Evolutionary conservation across 495 filamentous ascomycete genomes (phyloP).

Genomic region (Trichoderma orchidacearum): DNA sequence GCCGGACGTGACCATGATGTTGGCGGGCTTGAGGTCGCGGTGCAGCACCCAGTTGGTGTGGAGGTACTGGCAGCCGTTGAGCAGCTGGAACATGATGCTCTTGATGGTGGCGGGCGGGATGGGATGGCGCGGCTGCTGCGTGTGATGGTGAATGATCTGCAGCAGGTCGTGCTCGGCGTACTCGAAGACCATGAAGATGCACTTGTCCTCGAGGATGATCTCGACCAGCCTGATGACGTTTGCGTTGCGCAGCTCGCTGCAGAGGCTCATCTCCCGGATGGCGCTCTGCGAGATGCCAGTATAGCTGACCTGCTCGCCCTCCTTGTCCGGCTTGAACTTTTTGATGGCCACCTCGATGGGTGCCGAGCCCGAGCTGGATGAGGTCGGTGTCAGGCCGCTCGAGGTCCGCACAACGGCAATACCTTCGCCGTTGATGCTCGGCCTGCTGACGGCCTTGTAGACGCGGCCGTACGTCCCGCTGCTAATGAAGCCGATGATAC

Average conservation of each 20-base stretch:
- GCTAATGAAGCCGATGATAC: constrained; percentile 94
- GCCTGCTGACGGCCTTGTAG: constrained; percentile 78
- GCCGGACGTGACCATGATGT: constrained; percentile 90
- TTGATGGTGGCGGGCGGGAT: constrained; percentile 84
- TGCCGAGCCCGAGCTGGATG: constrained; percentile 12
- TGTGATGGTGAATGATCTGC: constrained; percentile 97
- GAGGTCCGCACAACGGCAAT: background rate
- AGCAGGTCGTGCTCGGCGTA: constrained; percentile 95
- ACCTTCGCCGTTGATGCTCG: background rate
- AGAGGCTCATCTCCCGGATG: constrained; percentile 96
- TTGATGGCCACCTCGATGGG: constrained; percentile 88
- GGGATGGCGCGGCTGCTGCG: constrained; percentile 68
- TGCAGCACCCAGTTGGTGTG: constrained; percentile 97
- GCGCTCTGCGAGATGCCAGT: constrained; percentile 97
- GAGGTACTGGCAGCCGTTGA: constrained; percentile 87
- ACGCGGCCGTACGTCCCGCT: constrained; percentile 98
- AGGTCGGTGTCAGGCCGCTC: background rate
- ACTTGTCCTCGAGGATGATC: constrained; percentile 96
- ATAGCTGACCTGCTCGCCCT: constrained; percentile 87
- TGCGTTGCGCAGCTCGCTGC: constrained; percentile 76
- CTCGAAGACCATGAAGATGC: constrained; percentile 99
- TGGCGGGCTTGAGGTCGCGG: constrained; percentile 92
- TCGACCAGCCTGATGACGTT: constrained; percentile 89
- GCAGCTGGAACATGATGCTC: constrained; percentile 84
- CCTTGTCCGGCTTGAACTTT: constrained; percentile 99